These are phyloP conservation scores for Coemansia sp. DNA, from an alignment of 192 early-diverging fungal species.

Conservation along the genomic window DNA sequence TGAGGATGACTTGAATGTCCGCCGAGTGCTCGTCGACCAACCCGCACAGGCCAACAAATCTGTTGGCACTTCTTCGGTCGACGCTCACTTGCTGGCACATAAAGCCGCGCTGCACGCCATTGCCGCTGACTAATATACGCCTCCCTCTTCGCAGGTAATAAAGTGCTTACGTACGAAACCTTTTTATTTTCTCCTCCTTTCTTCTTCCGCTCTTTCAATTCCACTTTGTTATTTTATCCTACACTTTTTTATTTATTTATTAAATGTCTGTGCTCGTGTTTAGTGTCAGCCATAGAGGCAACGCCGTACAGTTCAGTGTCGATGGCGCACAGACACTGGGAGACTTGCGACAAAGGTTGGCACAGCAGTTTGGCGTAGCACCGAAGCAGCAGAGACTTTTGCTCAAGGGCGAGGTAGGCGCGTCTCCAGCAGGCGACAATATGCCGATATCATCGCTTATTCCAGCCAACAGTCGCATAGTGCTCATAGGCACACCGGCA, in stretches of 20 bases:
- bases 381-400: slow-evolving; percentile 36
- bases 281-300: slow-evolving; percentile 33
- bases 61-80: neutral
- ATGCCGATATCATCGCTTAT: slow-evolving; percentile 1
- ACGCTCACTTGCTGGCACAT: slow-evolving; percentile 29
- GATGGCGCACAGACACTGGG: slow-evolving; percentile 19
- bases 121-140: slow-evolving; percentile 11
- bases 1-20: neutral
- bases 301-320: slow-evolving; percentile 7
- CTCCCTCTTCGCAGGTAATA: neutral
- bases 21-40: neutral
- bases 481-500: slow-evolving; percentile 37
- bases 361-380: slow-evolving; percentile 26
- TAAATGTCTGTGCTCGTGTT: slow-evolving; percentile 11
- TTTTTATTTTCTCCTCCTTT: neutral
- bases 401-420: slow-evolving; percentile 19
- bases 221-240: neutral
- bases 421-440: neutral
- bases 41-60: neutral
- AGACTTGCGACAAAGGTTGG: slow-evolving; percentile 28
- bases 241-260: neutral
- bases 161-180: neutral
- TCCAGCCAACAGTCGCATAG: slow-evolving; percentile 16
- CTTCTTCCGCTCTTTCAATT: neutral
- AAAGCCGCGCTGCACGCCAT: slow-evolving; percentile 50